Percentiles rank a stretch among this genome's conserved stretches.
Conservation (phyloP, 768 basidiomycete species). For the Phaeotremella fagi region DNA sequence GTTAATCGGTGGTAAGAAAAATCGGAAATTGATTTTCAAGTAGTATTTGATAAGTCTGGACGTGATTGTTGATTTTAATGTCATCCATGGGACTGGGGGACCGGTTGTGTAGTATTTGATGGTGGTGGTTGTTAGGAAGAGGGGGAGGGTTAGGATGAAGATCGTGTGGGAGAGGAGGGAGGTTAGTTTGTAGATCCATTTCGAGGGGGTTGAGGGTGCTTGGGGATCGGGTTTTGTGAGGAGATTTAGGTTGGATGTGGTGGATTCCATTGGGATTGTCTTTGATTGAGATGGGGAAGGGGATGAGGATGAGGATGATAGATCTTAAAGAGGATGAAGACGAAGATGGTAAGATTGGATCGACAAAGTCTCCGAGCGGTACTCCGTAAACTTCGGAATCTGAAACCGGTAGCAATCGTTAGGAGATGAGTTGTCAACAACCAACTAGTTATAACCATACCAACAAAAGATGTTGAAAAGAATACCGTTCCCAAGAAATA, state of each 20-base stretch:
- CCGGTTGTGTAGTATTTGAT: background rate
- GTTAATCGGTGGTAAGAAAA: slow-evolving; percentile 8
- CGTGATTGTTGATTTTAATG: background rate
- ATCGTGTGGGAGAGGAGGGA: background rate
- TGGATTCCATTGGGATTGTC: background rate
- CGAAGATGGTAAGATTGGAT: no score
- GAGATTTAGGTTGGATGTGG: background rate
- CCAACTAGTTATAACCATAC: no score
- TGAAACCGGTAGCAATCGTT: no score
- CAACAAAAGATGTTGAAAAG: no score
- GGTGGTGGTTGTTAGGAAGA: slow-evolving; percentile 5
- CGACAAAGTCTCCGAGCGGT: no score
- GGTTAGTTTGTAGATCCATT: slow-evolving; percentile 1
- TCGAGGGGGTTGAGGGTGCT: slow-evolving; percentile 7
- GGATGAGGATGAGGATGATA: background rate
- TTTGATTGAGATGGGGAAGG: background rate
- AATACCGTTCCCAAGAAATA: no score
- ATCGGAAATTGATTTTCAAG: background rate
- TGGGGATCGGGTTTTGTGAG: background rate
- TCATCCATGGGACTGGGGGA: slow-evolving; percentile 5
- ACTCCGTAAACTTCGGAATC: no score
- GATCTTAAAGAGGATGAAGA: no score
- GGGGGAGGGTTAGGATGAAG: background rate
- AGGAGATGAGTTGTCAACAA: no score
- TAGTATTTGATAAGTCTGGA: slow-evolving; percentile 6